phyloP scores from a whole-genome alignment of 768 basidiomycete species.

The Sporobolomyces roseus region DNA sequence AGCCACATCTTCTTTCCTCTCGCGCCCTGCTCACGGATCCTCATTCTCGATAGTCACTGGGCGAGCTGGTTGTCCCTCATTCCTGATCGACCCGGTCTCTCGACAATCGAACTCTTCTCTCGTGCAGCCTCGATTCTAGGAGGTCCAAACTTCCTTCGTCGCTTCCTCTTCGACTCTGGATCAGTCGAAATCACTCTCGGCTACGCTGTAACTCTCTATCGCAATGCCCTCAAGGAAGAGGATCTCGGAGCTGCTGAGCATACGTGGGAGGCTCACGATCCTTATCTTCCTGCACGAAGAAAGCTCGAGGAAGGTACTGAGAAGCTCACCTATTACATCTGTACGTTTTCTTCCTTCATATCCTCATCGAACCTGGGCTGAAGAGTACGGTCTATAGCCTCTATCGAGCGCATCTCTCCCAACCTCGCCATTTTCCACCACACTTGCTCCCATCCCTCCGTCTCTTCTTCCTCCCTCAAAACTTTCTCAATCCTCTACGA shows the following conservation, averaged over 20 bases:
- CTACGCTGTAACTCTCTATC: slow-evolving; percentile 30
- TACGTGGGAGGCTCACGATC: slow-evolving; percentile 25
- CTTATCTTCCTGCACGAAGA: not conserved
- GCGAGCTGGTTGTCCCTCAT: slow-evolving; percentile 34
- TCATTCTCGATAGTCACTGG: slow-evolving; percentile 31
- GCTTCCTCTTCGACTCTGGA: slow-evolving; percentile 39
- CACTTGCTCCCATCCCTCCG: slow-evolving; percentile 6
- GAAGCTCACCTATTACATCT: slow-evolving; percentile 36
- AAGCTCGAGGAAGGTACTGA: slow-evolving; percentile 9
- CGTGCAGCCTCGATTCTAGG: slow-evolving; percentile 22
- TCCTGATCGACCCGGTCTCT: slow-evolving; percentile 3
- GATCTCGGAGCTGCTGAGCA: slow-evolving; percentile 23
- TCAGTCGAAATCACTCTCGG: slow-evolving; percentile 15
- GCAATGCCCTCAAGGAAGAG: not conserved
- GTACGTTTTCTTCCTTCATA: not conserved
- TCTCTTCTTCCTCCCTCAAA: slow-evolving; percentile 9
- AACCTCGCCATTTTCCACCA: slow-evolving; percentile 24
- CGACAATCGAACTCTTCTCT: slow-evolving; percentile 22
- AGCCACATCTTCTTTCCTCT: not conserved
- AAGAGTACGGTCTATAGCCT: not conserved
- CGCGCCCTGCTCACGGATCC: not conserved
- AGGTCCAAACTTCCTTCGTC: slow-evolving; percentile 33
- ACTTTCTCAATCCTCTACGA: slow-evolving; percentile 17
- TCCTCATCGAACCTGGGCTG: not conserved
- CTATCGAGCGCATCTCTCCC: slow-evolving; percentile 21